Percentiles rank a stretch among this genome's conserved stretches.
Conservation (phyloP, 176 grass and related monocot genomes). For the Triticum aestivum region DNA sequence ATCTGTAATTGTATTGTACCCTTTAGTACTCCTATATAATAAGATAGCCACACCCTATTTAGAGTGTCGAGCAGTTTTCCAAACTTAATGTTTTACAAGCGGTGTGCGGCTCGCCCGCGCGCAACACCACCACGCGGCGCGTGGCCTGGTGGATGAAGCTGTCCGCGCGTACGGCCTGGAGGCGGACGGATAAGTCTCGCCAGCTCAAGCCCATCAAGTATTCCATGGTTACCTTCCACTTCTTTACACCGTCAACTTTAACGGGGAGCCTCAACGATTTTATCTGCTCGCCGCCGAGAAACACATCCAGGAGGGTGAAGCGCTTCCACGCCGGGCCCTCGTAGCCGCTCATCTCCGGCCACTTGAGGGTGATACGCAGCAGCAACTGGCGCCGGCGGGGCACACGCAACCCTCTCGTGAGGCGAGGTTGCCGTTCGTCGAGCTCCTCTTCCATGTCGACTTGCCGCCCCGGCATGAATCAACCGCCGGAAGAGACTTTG, state of each 20-base stretch:
- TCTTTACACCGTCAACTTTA: neutral
- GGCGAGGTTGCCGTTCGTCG: neutral
- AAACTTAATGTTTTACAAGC: too few species aligned
- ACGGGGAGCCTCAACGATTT: neutral
- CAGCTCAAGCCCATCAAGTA: neutral
- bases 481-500: neutral
- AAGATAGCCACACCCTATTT: too few species aligned
- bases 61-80: too few species aligned
- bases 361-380: neutral
- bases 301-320: neutral
- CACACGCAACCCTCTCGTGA: neutral
- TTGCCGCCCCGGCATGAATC: neutral
- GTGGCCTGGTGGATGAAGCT: neutral
- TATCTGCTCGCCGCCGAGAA: neutral
- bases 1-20: too few species aligned
- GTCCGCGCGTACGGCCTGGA: conserved; percentile 25
- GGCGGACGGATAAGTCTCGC: neutral
- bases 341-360: neutral
- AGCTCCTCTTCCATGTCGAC: neutral
- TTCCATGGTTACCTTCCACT: neutral
- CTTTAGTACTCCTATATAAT: too few species aligned
- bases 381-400: neutral
- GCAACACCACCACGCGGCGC: neutral
- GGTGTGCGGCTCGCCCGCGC: conserved; percentile 21
- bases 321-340: conserved; percentile 4